Evolutionary conservation across 257 asterid genomes (phyloP), one percentile per base, ranked within the genome.

Genomic region (Plantago major): DNA sequence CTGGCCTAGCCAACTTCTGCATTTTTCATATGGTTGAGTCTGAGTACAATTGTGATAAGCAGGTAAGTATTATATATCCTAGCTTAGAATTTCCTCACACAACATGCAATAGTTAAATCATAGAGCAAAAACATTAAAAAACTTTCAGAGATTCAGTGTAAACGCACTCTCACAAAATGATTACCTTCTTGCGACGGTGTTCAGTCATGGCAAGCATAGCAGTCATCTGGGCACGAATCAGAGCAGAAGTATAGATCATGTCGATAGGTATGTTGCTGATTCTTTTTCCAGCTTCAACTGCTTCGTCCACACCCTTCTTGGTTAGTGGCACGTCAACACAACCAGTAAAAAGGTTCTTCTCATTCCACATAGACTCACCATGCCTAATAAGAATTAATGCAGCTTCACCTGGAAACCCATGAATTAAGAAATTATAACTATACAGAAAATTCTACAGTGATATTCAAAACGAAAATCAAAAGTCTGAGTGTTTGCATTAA

Each of bases 351-450:
- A 93, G 76, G 79, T 93, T 93, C 76, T 89, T 93, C 77, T 93
- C 99, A n/a, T 93, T 93, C 97, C 99, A 93, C 95, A 93, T 85
- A 42, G 99, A 89, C 74, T 93, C 97, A 1, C 99, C 99, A 30
- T 93, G 99, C 83, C 99, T 78, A 45, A 93, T 87, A 64, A 93
- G 80, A 80, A 89, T 80, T 76, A 93, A 63, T 46, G 99, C 92
- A 74, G 96, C 90, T 82, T 93, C 99, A 67, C 72, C 97, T 93
- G 82, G 9, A 18, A 46, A 33, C 22, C 9, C n/a, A 38, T 43
- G 0, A 33, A 52, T n/a, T n/a, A n/a, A n/a, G n/a, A n/a, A n/a
- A n/a, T n/a, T 52, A 52, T 10, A 22, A 11, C 9, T 52, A 26
- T 52, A 18, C 26, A 51, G 11, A 51, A 16, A 51, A n/a, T n/a